Base-by-base conservation (phyloP, 805 yeast genomes). In the Yarrowia hollandica region DNA sequence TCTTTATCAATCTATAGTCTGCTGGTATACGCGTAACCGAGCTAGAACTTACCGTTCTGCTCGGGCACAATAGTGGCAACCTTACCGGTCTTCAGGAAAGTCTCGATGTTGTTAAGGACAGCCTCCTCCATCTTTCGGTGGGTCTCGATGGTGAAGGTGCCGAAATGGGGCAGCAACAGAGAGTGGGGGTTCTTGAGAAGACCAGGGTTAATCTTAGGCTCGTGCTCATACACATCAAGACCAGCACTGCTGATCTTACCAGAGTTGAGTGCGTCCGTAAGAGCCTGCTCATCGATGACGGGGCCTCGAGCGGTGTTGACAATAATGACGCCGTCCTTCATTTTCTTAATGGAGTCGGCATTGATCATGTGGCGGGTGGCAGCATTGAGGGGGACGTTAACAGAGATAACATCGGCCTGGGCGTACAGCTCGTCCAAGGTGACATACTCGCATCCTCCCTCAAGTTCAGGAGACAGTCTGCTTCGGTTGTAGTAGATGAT, bases 41-140 rank as follows among this genome's bases (percentile, higher is more conserved):
- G 50, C 34, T 52, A 52, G 6, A 63, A 62, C 62, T 50, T 50
- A 12, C 62, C 60, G 9, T 42, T 31, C 48, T 61, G 66, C 59
- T 94, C 99, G 1, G 97, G 95, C 12, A 94, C 96, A 39, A 88
- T 72, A 0, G 88, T 76, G 60, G 79, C 71, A 8, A 92, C 88
- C 69, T 82, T 83, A 5, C 96, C 96, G 0, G 84, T 79, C 15
- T 74, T 70, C 22, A 88, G 68, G 55, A 74, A 83, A 11, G 75
- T 70, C 39, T 74, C 73, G 8, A 88, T 82, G 70, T 91, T 92
- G 33, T 78, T 78, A 21, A 87, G 82, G 21, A 85, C 88, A 69
- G 81, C 82, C 64, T 81, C 83, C 72, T 90, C 96, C 96, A 91
- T 87, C 65, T 79, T 79, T 64, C 75, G 72, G 67, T 85, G 80